Base-by-base conservation (phyloP, 495 filamentous ascomycete species). In the Glarea lozoyensis region DNA sequence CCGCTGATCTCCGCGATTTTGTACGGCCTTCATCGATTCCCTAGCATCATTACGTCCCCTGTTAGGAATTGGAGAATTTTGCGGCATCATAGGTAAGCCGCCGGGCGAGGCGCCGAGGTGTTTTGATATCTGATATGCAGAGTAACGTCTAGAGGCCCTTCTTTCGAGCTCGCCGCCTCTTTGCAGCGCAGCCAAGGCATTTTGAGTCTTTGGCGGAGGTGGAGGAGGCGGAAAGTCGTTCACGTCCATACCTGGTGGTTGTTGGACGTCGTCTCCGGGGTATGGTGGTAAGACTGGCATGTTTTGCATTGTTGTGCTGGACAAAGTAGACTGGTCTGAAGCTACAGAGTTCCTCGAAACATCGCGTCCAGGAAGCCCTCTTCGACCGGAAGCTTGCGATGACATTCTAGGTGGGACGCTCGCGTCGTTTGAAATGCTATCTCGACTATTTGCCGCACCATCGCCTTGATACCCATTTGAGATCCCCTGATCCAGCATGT, bases 91-190 rank as follows among this genome's bases (percentile, higher is more conserved):
- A 3, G 88, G 86, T 4, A 96, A 78, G 13, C 84, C 88, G 58
- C 81, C 85, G 11, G 84, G 70, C 23, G 82, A 81, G 18, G 79
- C 73, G 2, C 90, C 92, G 2, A 96, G 71, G 46, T 94, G 87
- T 53, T 94, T 96, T 17, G 86, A 85, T 35, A 97, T 89, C 53
- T 97, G 93, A 62, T 97, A 98, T 30, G 83, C 81, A 22, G 89
- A 96, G 57, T 96, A 97, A 52, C 92, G 69, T 53, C 89, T 73
- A 2, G 93, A 97, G 9, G 92, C 93, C 52, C 92, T 76, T 50
- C 92, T 75, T 55, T 97, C 90, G n/a, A 97, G 66, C 44, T 94
- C 87, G 4, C 88, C 87, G 40, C 88, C 88, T 58, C 86, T 72
- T 59, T 97, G 93, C 47, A 98, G 61, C 32, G 88, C 88, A 29